Conservation (phyloP, 495 filamentous ascomycete genomes). For the Schizothecium vesticola region DNA sequence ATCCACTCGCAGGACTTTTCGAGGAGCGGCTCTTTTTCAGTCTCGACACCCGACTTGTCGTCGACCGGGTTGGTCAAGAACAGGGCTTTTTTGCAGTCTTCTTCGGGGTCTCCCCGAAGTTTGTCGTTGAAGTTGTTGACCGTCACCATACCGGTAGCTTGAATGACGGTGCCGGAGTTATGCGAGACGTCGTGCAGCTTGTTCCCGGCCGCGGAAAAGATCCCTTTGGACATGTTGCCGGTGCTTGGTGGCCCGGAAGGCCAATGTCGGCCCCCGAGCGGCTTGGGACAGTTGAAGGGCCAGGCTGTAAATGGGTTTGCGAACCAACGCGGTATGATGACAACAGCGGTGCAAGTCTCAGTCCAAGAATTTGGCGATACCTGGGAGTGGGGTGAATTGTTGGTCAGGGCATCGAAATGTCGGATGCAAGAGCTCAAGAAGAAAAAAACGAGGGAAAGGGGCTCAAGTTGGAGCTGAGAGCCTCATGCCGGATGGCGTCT, state of each 20-base stretch:
- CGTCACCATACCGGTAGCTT: not conserved
- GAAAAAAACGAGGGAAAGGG: not conserved
- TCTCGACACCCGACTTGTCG: not conserved
- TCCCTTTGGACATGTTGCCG: not conserved
- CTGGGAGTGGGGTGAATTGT: too few species aligned
- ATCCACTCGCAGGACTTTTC: conserved; percentile 1
- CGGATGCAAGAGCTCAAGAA: too few species aligned
- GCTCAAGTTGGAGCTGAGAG: not conserved
- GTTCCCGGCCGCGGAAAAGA: not conserved
- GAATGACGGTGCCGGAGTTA: not conserved
- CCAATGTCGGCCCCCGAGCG: not conserved
- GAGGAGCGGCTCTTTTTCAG: not conserved
- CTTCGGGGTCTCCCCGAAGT: not conserved
- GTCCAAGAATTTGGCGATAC: too few species aligned
- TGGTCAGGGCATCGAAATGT: too few species aligned
- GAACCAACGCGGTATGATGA: too few species aligned
- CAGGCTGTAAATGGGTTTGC: too few species aligned
- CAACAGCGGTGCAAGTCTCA: too few species aligned
- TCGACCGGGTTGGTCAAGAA: conserved; percentile 4
- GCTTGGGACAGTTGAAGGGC: too few species aligned
- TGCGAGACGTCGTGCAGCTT: not conserved
- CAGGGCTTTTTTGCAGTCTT: not conserved
- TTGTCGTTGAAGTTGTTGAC: not conserved
- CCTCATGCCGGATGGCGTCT: not conserved
- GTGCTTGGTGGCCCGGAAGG: not conserved